These are phyloP conservation scores for Agrocybe praecox DNA, from an alignment of 768 basidiomycete species.

Conservation along the genomic window DNA sequence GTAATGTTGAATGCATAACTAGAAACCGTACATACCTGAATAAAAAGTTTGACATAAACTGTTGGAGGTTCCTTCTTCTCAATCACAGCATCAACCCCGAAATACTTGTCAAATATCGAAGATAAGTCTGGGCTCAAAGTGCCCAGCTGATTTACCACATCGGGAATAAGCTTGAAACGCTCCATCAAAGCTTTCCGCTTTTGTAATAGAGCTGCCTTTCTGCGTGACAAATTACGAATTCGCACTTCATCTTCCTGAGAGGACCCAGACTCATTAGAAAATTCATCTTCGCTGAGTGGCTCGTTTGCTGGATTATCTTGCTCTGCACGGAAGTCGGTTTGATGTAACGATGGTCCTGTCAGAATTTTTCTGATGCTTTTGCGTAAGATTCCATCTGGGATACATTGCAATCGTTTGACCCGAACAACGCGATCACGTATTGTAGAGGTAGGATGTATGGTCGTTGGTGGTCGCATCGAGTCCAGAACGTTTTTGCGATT, in stretches of 20 bases:
- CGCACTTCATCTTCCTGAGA: neutral
- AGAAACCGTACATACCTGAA: neutral
- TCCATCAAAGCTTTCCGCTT: neutral
- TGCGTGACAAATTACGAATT: neutral
- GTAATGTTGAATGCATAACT: neutral
- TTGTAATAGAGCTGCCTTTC: neutral
- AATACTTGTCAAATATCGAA: slow-evolving; percentile 3
- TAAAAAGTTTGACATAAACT: slow-evolving; percentile 1
- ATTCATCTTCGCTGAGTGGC: neutral
- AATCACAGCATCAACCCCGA: neutral
- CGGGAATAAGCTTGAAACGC: slow-evolving; percentile 3
- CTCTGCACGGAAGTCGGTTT: no score
- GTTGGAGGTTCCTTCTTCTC: neutral
- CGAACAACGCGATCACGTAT: neutral
- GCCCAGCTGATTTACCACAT: neutral
- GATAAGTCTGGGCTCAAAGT: neutral
- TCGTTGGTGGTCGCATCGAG: no score
- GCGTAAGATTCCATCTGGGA: neutral
- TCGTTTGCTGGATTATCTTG: neutral
- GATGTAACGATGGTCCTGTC: neutral
- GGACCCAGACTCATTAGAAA: neutral
- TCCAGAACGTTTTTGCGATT: no score
- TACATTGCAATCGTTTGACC: neutral
- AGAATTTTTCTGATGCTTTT: neutral
- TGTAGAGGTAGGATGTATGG: no score